Base-by-base conservation (phyloP, 1,284 basidiomycete species). In the Omphalotus olearius region DNA sequence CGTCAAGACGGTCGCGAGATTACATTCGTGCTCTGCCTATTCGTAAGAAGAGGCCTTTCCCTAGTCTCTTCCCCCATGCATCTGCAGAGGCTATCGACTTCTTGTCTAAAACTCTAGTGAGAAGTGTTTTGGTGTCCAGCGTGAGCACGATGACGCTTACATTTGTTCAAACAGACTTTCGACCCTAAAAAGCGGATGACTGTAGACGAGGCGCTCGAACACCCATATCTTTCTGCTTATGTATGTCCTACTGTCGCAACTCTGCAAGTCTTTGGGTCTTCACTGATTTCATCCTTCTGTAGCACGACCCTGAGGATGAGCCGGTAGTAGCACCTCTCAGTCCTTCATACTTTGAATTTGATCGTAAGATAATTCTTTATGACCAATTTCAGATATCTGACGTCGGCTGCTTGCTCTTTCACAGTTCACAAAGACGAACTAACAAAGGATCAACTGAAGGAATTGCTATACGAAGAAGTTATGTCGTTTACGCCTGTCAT, bases 331-430 rank as follows among this genome's bases (percentile, higher is more conserved):
- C 91, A 13, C 93, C 94, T 33, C 82, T 98, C 40, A 88, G 91
- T 55, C 85, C 91, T 1, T 82, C 87, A 58, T 97, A 96, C 76
- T 97, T 98, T 69, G 91, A 94, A 62, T 97, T 97, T 66, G 94
- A 98, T 66, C 72, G 88, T 88, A 47, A 59, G 80, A 67, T 9
- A 13, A 43, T 20, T 33, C 50, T 35, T 14, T 47, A 28, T 36
- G 45, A 47, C 49, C 16, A 48, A 13, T 23, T 37, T n/a, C 42
- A 38, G 47, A 17, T 28, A 11, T 49, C 38, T 23, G 23, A 18
- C 23, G 5, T 23, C 5, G 23, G 23, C 23, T 45, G 51, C 40
- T 49, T 28, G 26, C 52, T 39, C 40, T 37, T 33, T 25, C 40
- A 48, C 46, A 37, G 37, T 36, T 39, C 51, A 64, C 90, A 88